Evolutionary conservation across 2,329 filamentous ascomycete genomes (phyloP).

Genomic region (Chlorencoelia australis): DNA sequence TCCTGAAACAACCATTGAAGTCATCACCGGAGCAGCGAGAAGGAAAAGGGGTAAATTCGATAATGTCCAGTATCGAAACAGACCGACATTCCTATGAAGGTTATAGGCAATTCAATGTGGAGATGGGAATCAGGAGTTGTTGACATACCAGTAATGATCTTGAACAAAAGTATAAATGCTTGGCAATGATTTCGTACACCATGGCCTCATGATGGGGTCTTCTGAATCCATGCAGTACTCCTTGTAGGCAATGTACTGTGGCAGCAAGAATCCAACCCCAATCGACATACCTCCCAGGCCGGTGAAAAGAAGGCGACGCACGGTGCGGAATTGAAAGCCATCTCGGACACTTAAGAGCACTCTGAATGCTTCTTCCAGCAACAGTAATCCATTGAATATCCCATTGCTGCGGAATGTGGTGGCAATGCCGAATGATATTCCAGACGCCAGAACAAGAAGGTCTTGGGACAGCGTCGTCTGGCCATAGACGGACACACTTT

Average conservation of each 20-base stretch:
- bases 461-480: slow-evolving; percentile 29
- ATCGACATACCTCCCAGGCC: slow-evolving; percentile 58
- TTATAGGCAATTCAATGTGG: slow-evolving; percentile 1
- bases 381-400: slow-evolving; percentile 67
- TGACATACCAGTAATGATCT: slow-evolving; percentile 70
- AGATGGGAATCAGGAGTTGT: slow-evolving; percentile 8
- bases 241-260: slow-evolving; percentile 66
- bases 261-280: slow-evolving; percentile 55
- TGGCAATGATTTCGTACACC: slow-evolving; percentile 66
- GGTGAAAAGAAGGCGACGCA: slow-evolving; percentile 47
- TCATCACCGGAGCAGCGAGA: slow-evolving; percentile 69
- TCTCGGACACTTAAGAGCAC: slow-evolving; percentile 33
- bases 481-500: slow-evolving; percentile 30
- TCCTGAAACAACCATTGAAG: slow-evolving; percentile 55
- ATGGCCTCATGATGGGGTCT: slow-evolving; percentile 40
- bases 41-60: slow-evolving; percentile 82
- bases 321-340: slow-evolving; percentile 32
- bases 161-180: slow-evolving; percentile 93
- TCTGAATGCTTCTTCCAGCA: slow-evolving; percentile 48
- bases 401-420: slow-evolving; percentile 77
- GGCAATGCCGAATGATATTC: slow-evolving; percentile 60
- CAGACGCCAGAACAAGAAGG: slow-evolving; percentile 48
- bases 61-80: slow-evolving; percentile 81
- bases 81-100: slow-evolving; percentile 65
- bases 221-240: slow-evolving; percentile 49